phyloP scores from a whole-genome alignment of 192 early-diverging fungal species.

The Gigaspora rosea region DNA sequence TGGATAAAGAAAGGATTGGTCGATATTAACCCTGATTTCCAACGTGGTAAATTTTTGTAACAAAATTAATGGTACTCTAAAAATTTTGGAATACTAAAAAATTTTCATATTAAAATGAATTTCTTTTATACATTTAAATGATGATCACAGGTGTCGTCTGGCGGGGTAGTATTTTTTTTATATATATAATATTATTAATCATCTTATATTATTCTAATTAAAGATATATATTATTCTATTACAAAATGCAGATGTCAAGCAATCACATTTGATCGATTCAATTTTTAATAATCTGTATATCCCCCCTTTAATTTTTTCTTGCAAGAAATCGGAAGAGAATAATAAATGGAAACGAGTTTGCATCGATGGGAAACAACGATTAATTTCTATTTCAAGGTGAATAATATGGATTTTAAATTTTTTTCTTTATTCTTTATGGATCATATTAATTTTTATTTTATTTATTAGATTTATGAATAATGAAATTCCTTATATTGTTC shows the following conservation, averaged over 20 bases:
- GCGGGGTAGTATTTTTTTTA: too few relatives aligned
- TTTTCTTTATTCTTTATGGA: background rate
- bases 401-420: background rate
- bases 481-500: conserved; percentile 30
- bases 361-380: conserved; percentile 39
- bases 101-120: too few relatives aligned
- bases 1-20: background rate
- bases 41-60: background rate
- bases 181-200: too few relatives aligned
- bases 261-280: conserved; percentile 32
- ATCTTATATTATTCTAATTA: too few relatives aligned
- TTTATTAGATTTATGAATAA: conserved; percentile 36
- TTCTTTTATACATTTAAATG: too few relatives aligned
- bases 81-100: too few relatives aligned
- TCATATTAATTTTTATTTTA: background rate
- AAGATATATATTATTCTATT: too few relatives aligned
- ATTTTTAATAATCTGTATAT: conserved; percentile 34
- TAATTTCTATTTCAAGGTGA: conserved; percentile 39
- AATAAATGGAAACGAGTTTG: conserved; percentile 20
- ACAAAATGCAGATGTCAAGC: background rate
- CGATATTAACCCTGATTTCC: background rate
- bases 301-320: conserved; percentile 28
- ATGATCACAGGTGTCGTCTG: too few relatives aligned
- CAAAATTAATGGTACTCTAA: background rate
- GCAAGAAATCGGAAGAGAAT: background rate